Base-by-base conservation (phyloP, 306 rosid genomes). In the Begonia fuchsioides region DNA sequence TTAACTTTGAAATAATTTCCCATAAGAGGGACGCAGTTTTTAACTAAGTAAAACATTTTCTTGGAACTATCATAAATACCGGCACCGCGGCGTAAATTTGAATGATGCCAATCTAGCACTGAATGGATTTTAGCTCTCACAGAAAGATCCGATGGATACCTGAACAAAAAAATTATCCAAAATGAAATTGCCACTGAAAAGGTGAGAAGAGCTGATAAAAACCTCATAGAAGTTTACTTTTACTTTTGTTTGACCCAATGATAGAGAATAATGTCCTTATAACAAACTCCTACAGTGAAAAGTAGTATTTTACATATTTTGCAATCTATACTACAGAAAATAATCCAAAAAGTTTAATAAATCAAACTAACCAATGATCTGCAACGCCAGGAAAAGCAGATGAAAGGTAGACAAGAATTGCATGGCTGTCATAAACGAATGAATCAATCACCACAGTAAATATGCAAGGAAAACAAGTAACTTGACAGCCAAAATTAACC, bases 351-450 rank as follows among this genome's bases (percentile, higher is more conserved):
- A 64, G 59, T 40, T 53, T 49, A 44, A 62, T 58, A 13, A 64
- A 45, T 44, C 15, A 14, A 47, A 62, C 72, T 80, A 63, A 87
- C 96, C 96, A 87, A 57, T 83, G 82, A 51, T 87, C 82, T 41
- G 84, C 59, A 44, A 80, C 70, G 52, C 96, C 96, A 8, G 96
- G 94, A 69, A 83, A 87, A n/a, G 80, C 82, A 60, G 75, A 69
- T 64, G 85, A 68, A 16, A 87, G 76, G 59, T 82, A 87, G 62
- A 73, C 62, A 49, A 83, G 87, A 73, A 87, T 77, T 40, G 96
- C 93, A 66, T 87, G 96, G 57, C 94, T 87, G 85, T 70, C 59
- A n/a, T n/a, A n/a, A n/a, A n/a, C n/a, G n/a, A n/a, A n/a, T n/a
- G n/a, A n/a, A n/a, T n/a, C n/a, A n/a, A n/a, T n/a, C n/a, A n/a